phyloP scores from a whole-genome alignment of 2,329 filamentous ascomycete genomes.

The Emmonsiellopsis sp. region DNA sequence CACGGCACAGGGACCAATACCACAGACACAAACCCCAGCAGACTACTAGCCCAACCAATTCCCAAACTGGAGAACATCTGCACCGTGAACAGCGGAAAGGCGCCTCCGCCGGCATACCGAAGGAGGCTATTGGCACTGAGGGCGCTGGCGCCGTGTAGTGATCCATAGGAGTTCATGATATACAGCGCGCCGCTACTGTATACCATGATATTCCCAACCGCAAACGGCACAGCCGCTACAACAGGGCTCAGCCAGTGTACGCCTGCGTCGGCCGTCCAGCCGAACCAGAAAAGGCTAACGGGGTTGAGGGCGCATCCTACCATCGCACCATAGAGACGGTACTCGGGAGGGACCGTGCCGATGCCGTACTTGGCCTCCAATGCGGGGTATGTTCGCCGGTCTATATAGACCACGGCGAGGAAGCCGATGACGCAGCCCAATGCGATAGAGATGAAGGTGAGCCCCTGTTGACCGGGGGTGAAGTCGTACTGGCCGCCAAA shows the following conservation, averaged over 20 bases:
- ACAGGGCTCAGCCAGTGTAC: neutral
- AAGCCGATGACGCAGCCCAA: neutral
- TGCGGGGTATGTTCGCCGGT: no score
- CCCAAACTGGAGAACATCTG: conserved; percentile 29
- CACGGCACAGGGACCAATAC: conserved; percentile 37
- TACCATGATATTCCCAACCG: neutral
- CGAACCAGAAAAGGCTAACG: neutral
- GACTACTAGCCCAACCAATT: conserved; percentile 28
- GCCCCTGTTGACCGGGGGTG: no score
- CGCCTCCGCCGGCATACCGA: conserved; percentile 29
- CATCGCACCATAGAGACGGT: neutral
- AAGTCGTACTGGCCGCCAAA: neutral
- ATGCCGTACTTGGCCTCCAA: neutral
- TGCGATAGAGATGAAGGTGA: neutral
- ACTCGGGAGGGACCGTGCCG: neutral
- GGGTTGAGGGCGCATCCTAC: neutral
- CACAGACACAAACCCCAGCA: conserved; percentile 27
- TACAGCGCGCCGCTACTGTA: neutral
- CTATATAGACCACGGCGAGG: neutral
- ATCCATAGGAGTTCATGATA: no score
- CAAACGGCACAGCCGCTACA: neutral
- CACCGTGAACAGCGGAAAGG: conserved; percentile 27
- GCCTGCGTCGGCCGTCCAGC: neutral
- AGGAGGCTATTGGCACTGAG: no score
- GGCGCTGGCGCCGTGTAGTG: no score